phyloP scores from a whole-genome alignment of 257 asterid species.

The Solanum virginianum region DNA sequence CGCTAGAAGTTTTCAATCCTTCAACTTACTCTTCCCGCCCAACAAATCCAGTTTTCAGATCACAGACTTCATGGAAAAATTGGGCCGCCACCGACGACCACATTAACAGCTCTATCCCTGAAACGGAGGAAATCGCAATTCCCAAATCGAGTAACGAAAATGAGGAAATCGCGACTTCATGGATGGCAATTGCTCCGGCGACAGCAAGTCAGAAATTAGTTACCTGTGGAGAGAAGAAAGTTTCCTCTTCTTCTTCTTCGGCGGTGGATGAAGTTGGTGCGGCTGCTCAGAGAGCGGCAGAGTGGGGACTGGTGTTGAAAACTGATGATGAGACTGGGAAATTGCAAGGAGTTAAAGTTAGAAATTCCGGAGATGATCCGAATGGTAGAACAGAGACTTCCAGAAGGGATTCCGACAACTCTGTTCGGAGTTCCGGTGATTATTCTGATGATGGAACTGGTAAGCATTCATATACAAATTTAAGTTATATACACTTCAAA shows the following conservation, averaged over 20 bases:
- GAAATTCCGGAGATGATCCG: conserved; percentile 69
- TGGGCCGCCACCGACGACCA: conserved; percentile 7
- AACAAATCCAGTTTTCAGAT: conserved; percentile 19
- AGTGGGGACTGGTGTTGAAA: conserved; percentile 86
- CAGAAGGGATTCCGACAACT: conserved; percentile 62
- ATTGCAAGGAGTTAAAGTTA: conserved; percentile 67
- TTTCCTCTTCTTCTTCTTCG: not conserved
- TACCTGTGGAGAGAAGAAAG: conserved; percentile 3
- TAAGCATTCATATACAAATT: not conserved
- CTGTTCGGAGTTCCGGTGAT: conserved; percentile 66
- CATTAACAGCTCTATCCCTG: not conserved
- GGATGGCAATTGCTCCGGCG: conserved; percentile 52
- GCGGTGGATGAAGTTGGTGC: conserved; percentile 27
- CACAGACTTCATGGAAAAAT: conserved; percentile 40
- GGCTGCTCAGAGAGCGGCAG: conserved; percentile 89
- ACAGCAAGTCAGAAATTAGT: conserved; percentile 7
- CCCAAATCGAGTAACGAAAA: conserved; percentile 3
- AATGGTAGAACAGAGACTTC: conserved; percentile 17
- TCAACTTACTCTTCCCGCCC: conserved; percentile 21
- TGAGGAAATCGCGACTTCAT: conserved; percentile 24
- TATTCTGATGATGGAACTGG: conserved; percentile 61
- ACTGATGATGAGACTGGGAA: conserved; percentile 82
- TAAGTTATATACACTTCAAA: not conserved
- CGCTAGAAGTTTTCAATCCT: conserved; percentile 85
- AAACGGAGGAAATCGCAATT: not conserved